Percentiles rank a stretch among this genome's conserved stretches.
phyloP scores from a whole-genome alignment of 23 red algal genomes.

The Gracilaria domingensis region DNA sequence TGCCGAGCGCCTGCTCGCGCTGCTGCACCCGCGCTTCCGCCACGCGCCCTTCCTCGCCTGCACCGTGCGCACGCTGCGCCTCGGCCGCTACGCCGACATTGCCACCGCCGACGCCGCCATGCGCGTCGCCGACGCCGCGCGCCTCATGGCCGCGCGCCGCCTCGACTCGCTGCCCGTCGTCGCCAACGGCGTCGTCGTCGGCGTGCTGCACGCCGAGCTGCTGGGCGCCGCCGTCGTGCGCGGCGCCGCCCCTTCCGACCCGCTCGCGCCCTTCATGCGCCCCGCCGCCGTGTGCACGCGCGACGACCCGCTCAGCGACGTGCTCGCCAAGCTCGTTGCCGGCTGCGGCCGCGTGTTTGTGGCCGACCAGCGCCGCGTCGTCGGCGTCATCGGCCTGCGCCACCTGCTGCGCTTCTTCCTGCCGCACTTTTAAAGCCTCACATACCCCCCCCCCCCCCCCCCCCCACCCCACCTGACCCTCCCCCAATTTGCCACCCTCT shows the following conservation, averaged over 20 bases:
- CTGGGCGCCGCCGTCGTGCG: conserved; percentile 3
- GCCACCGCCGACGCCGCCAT: neutral
- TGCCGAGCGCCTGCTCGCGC: conserved; percentile 11
- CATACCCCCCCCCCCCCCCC: neutral
- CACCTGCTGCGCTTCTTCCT: conserved; percentile 41
- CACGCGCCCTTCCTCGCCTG: neutral
- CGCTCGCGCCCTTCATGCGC: neutral
- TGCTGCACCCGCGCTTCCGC: conserved; percentile 20
- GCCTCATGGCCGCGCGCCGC: neutral
- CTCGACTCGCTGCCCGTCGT: conserved; percentile 23
- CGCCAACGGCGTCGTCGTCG: neutral
- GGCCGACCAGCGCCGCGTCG: neutral
- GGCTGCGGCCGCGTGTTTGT: conserved; percentile 24
- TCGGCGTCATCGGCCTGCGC: conserved; percentile 14
- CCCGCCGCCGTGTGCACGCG: neutral
- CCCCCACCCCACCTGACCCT: no score
- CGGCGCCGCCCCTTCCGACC: neutral
- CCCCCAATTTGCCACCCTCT: no score
- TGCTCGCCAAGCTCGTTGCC: neutral
- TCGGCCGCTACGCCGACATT: neutral
- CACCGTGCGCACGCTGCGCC: neutral
- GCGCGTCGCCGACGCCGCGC: neutral
- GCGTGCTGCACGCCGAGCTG: conserved; percentile 30
- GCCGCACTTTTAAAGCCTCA: neutral
- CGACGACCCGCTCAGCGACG: neutral